Base-by-base conservation (phyloP, 371 early-diverging fungal species). In the Conidiobolus incongruus region DNA sequence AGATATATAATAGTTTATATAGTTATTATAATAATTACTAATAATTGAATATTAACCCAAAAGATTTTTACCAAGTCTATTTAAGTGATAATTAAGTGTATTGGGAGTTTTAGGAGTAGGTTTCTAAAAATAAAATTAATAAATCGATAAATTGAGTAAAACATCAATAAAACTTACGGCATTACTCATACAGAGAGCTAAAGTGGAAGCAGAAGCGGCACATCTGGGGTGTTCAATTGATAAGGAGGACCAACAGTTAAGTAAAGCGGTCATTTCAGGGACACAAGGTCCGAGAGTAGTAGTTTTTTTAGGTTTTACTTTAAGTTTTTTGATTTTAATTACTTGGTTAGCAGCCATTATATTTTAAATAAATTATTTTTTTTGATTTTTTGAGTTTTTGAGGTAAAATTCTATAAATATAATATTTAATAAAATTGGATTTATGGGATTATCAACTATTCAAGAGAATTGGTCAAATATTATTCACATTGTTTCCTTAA, bases 181-280 rank as follows among this genome's bases (percentile, higher is more conserved):
- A 20, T 48, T 51, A 26, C 49, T 52, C 66, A 72, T 66, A 58
- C 72, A 72, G 13, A 44, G 20, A 32, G 51, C 46, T 19, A 72
- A 56, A 24, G 34, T 16, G n/a, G 15, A 34, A 34, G 34, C 34
- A 10, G 15, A n/a, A 34, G n/a, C 34, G 5, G 34, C 5, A 34
- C 4, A 34, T 34, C 16, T 34, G n/a, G 34, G n/a, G 15, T 34
- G 34, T 48, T 69, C 67, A 32, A 63, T 56, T 12, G 59, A 45
- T 22, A 60, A 24, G 5, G 66, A 59, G 11, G 70, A 48, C 72
- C 72, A 72, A 58, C 72, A 72, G 28, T 65, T 65, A n/a, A 4
- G 4, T 34, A 34, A 10, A 5, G 34, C 6, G 34, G 10, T 34
- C n/a, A 16, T n/a, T n/a, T 34, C 34, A 34, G 4, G 4, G n/a